Evolutionary conservation across 768 basidiomycete genomes (phyloP), one percentile per base, ranked within the genome.

Genomic region (Daedalea quercina): DNA sequence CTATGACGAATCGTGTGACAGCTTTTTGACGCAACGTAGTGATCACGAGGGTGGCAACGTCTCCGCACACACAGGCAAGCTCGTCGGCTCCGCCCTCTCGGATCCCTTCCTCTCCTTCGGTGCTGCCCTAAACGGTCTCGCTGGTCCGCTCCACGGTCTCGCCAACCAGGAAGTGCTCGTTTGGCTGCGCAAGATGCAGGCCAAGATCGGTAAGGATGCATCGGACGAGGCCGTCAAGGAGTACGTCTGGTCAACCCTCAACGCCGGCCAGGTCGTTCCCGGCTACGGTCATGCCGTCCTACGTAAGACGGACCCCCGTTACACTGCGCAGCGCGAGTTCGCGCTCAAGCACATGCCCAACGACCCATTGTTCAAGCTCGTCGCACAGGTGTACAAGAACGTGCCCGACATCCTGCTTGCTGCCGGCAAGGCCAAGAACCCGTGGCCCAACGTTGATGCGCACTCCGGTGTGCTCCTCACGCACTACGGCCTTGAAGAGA

Each of bases 41-140:
- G 95, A 98, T 67, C 95, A 98, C 73, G 95, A 98, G 72, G 95
- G 95, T 68, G 95, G 95, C 43, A 98, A 98, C 61, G 95, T 98
- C 56, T 97, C 95, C 48, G 93, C 92, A 1, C 92, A 94, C 76
- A 88, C 92, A 20, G 90, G 90, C 53, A 91, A 94, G 70, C 78
- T 94, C 20, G 93, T 94, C 58, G 92, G 91, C 51, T 94, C 93
- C 51, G 94, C 95, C 49, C 86, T 98, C 53, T 94, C 94, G 0
- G 95, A 98, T 68, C 95, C 95, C 51, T 97, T 96, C 91, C 83
- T 97, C 23, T 80, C 94, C 4, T 97, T 91, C 67, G 82, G 80
- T 54, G 95, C 95, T 45, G 88, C 94, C 28, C 76, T 98, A 55
- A 95, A 95, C 62, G 95, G 95, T 73, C 85, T 98, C 41, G 95